Evolutionary conservation across 331 rosid species (phyloP), one percentile per base, ranked within the genome.

Genomic region (Saraca asoca): DNA sequence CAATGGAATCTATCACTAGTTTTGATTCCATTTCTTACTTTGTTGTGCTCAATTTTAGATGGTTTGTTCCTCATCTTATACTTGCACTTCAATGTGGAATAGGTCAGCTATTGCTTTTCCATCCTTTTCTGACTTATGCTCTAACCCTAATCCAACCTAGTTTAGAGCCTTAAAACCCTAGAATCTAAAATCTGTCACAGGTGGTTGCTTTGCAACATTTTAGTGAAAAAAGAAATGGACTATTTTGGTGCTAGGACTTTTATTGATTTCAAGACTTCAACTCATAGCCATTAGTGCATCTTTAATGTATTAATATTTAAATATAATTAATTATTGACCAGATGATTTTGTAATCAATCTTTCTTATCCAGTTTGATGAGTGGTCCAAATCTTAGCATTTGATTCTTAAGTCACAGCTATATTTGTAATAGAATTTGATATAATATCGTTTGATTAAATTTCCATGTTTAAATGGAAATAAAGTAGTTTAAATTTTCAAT

Each of bases 1-100:
- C 15, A 12, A 43, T 17, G 14, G 14, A 55, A 29, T 8, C 48
- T 58, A 58, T 58, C 19, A 12, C 9, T 11, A 43, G 12, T 43
- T 37, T 50, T 34, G 52, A 37, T 48, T 24, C 11, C 14, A 48
- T 58, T n/a, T 58, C 46, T 56, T 31, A 68, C 56, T 11, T 35
- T 41, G 29, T 29, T 24, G 3, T 24, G 31, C 31, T 24, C 31
- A 24, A 24, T 24, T 24, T 24, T 24, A 24, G 31, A 24, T 24
- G 31, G 31, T 1, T 24, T 9, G 43, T 49, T 33, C 57, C 12
- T 43, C 35, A 24, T 24, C 31, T 24, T 24, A 24, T 24, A 24
- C 31, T 1, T 24, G 31, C 31, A 24, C 1, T 3, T 24, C 31
- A 24, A 24, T 24, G 31, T 24, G 31, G 31, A 24, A 24, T 24